Evolutionary conservation across 805 yeast genomes (phyloP).

Genomic region (Spathaspora arborariae): DNA sequence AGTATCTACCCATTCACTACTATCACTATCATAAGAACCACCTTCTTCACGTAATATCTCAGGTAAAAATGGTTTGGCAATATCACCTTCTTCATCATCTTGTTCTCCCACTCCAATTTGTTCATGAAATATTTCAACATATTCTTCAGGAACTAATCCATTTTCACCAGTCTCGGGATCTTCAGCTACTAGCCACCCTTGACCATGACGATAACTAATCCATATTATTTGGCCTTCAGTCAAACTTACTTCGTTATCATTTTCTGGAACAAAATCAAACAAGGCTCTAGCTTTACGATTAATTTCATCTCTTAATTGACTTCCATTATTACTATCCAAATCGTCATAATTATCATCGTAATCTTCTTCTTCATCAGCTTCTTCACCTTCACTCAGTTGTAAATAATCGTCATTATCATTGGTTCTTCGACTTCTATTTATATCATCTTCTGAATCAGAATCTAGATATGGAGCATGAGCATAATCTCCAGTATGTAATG

Average conservation of each 20-base stretch:
- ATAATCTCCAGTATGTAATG: conserved; percentile 60
- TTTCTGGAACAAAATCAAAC: conserved; percentile 88
- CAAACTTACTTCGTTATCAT: conserved; percentile 83
- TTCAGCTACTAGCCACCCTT: conserved; percentile 96
- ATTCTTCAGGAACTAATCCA: conserved; percentile 94
- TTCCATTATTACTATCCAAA: conserved; percentile 6
- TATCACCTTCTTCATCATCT: conserved; percentile 16
- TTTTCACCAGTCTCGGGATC: conserved; percentile 74
- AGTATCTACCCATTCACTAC: conserved; percentile 14
- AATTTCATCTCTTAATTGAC: conserved; percentile 28
- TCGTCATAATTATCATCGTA: conserved; percentile 1
- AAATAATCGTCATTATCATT: background rate
- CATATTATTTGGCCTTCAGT: conserved; percentile 79
- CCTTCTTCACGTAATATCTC: conserved; percentile 19
- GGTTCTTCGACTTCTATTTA: background rate
- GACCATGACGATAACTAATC: conserved; percentile 90
- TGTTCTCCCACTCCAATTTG: conserved; percentile 7
- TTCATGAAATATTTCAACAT: conserved; percentile 53
- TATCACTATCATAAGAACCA: background rate
- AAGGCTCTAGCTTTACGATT: conserved; percentile 73
- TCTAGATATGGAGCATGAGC: background rate
- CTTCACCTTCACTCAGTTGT: background rate
- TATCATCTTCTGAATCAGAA: background rate
- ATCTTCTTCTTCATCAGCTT: conserved; percentile 4
- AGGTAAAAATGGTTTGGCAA: conserved; percentile 48